Conservation (phyloP, 2,329 filamentous ascomycete genomes). For the Xylariaceae sp. region DNA sequence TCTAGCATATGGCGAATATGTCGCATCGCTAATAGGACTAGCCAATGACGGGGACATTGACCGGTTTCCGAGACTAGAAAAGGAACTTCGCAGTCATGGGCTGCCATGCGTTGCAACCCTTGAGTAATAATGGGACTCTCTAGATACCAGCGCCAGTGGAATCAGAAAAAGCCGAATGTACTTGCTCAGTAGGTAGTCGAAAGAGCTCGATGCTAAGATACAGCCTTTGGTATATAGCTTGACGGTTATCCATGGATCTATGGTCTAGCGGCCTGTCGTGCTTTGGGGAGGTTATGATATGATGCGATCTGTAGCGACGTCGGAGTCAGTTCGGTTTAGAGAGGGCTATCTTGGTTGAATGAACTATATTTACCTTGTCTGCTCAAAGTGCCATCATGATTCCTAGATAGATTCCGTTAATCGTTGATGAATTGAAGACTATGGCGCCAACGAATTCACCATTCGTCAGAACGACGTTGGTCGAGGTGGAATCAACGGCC, state of each 20-base stretch:
- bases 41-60: no score
- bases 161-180: no score
- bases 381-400: background rate
- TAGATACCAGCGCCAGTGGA: no score
- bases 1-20: conserved; percentile 15
- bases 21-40: background rate
- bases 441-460: conserved; percentile 2
- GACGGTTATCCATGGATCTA: background rate
- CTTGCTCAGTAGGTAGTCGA: no score
- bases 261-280: conserved; percentile 11
- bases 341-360: background rate
- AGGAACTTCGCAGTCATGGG: background rate
- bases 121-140: no score
- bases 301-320: conserved; percentile 15
- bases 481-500: conserved; percentile 13
- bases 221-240: no score
- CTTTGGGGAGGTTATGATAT: conserved; percentile 20
- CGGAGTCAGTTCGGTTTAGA: background rate
- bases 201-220: no score
- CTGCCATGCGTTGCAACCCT: background rate
- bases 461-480: conserved; percentile 1
- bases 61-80: background rate
- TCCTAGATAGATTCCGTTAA: background rate
- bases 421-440: background rate
- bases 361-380: background rate